These are phyloP conservation scores for Pseudoscleropodium purum DNA, from an alignment of 225 moss, liverwort and hornwort species.

Conservation along the genomic window DNA sequence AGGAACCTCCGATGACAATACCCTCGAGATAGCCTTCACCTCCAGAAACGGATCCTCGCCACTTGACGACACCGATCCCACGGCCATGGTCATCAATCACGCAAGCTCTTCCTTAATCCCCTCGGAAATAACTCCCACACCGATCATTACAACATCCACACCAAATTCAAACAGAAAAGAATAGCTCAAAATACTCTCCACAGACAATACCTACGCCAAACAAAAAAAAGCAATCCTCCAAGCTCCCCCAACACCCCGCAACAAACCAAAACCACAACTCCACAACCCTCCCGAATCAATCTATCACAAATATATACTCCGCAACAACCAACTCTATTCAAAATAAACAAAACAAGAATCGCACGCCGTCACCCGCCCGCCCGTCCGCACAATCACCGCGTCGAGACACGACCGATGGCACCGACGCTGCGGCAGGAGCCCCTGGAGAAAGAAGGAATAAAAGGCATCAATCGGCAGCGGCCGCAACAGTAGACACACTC, in stretches of 20 bases:
- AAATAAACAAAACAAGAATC: not conserved
- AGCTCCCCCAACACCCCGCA: not conserved
- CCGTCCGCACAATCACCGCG: not conserved
- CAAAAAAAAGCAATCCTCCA: not conserved
- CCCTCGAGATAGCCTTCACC: slow-evolving; percentile 19
- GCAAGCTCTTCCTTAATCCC: not conserved
- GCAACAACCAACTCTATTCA: not conserved
- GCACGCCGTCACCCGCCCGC: not conserved
- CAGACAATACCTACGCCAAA: not conserved
- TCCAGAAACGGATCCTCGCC: slow-evolving; percentile 33
- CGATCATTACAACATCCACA: slow-evolving; percentile 20
- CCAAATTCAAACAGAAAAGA: not conserved
- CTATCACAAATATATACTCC: not conserved
- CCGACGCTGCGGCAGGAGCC: not conserved
- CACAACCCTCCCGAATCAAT: not conserved
- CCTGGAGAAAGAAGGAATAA: no score
- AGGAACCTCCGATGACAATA: slow-evolving; percentile 2
- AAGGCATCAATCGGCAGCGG: not conserved
- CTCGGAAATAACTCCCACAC: not conserved
- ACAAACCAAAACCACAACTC: not conserved
- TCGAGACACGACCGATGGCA: not conserved
- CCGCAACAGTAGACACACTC: no score
- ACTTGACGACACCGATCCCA: not conserved
- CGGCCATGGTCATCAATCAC: slow-evolving; percentile 2
- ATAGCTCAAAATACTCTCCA: not conserved